A percentile compares a stretch with the other conserved stretches of the same genome.
These are phyloP conservation scores for Agrostemma githago DNA, from an alignment of 148 eudicot genomes.

Conservation along the genomic window DNA sequence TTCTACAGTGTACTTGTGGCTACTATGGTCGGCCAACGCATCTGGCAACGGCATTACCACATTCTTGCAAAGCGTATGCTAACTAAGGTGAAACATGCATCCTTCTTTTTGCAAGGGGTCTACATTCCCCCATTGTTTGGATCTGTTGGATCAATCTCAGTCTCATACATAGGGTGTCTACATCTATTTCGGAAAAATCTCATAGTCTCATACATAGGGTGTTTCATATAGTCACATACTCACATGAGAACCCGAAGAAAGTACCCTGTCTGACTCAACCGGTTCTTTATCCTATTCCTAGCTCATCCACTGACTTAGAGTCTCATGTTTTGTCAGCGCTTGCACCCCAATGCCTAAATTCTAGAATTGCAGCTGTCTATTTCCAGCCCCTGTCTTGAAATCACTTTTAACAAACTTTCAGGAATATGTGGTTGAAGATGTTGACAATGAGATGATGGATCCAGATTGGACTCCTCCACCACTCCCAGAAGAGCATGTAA, in stretches of 20 bases:
- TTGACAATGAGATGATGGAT: constrained; percentile 60
- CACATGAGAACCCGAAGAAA: too few relatives aligned
- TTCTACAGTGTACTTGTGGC: too few relatives aligned
- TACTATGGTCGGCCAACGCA: constrained; percentile 95
- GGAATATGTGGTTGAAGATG: constrained; percentile 96
- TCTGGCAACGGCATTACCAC: constrained; percentile 98
- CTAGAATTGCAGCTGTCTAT: too few relatives aligned
- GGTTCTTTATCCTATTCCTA: too few relatives aligned
- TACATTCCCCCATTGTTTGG: too few relatives aligned
- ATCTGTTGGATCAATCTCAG: too few relatives aligned
- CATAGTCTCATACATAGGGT: neutral
- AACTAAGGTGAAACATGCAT: constrained; percentile 57
- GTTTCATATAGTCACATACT: too few relatives aligned
- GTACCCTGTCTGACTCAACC: too few relatives aligned
- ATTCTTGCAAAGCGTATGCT: constrained; percentile 97
- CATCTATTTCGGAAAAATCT: neutral
- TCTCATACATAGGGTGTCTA: too few relatives aligned
- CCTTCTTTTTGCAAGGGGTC: neutral
- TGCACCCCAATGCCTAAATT: too few relatives aligned
- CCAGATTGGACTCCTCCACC: constrained; percentile 81
- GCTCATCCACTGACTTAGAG: too few relatives aligned
- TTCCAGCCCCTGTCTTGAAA: neutral
- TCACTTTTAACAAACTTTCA: constrained; percentile 23
- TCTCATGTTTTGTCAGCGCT: too few relatives aligned
- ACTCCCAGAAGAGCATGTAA: constrained; percentile 80